A percentile compares a stretch with the other conserved stretches of the same genome.
Conservation (phyloP, 768 basidiomycete species). For the Nidula microcarpa region DNA sequence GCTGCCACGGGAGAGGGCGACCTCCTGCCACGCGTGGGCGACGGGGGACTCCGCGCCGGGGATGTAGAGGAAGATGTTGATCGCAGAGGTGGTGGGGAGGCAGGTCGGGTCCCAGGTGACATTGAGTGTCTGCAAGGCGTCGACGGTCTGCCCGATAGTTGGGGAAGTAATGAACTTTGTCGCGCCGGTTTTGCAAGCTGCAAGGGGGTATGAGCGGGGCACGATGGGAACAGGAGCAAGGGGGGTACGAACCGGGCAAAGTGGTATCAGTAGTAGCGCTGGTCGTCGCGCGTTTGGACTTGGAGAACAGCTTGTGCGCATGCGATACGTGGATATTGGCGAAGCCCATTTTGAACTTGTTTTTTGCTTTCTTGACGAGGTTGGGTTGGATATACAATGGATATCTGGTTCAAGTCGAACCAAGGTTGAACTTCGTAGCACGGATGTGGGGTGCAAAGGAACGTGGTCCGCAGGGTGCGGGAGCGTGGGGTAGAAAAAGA, state of each 20-base stretch:
- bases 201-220: not conserved
- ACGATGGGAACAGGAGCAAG: not conserved
- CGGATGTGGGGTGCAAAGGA: too few species aligned
- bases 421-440: too few species aligned
- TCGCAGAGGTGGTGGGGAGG: constrained; percentile 32
- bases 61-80: constrained; percentile 71
- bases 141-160: constrained; percentile 38
- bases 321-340: not conserved
- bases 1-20: constrained; percentile 44
- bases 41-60: constrained; percentile 36
- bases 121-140: constrained; percentile 44
- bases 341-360: not conserved
- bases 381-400: too few species aligned
- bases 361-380: not conserved
- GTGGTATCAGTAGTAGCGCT: not conserved
- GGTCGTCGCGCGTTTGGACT: not conserved
- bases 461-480: too few species aligned
- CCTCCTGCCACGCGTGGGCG: constrained; percentile 55
- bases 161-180: constrained; percentile 54
- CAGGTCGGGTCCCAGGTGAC: constrained; percentile 69
- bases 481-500: too few species aligned
- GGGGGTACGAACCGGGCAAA: not conserved
- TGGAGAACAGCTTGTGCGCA: not conserved
- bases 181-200: constrained; percentile 53
- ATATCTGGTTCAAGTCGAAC: too few species aligned